Percentiles rank a stretch among this genome's conserved stretches.
phyloP scores from a whole-genome alignment of 129 eudicot species.

The Arctium lappa region DNA sequence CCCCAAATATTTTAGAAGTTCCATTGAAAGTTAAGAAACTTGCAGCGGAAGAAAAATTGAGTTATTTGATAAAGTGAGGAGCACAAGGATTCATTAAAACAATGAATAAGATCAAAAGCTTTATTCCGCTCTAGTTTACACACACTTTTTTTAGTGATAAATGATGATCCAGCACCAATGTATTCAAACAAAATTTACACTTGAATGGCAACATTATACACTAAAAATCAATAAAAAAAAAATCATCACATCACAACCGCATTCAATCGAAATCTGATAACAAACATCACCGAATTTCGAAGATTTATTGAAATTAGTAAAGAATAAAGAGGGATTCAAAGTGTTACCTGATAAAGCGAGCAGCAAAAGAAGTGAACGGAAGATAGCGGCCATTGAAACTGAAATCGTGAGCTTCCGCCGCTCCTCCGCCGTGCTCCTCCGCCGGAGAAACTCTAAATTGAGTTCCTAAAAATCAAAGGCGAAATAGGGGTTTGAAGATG shows the following conservation, averaged over 20 bases:
- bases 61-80: neutral
- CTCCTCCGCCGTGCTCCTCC: conserved; percentile 19
- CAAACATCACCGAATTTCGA: neutral
- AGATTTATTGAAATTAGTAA: neutral
- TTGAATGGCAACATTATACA: neutral
- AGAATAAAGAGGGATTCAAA: neutral
- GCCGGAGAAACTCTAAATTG: conserved; percentile 18
- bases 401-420: neutral
- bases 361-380: conserved; percentile 37
- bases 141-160: neutral
- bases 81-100: neutral
- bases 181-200: neutral
- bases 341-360: conserved; percentile 42
- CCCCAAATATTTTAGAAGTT: neutral
- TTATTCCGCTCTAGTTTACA: neutral
- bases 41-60: neutral
- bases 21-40: neutral
- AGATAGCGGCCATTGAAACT: conserved; percentile 47
- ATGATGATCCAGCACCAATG: conserved; percentile 1
- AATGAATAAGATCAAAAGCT: neutral
- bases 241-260: neutral
- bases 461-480: neutral
- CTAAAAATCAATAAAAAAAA: neutral
- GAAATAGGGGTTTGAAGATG: conserved; percentile 9
- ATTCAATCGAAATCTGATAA: neutral